Conservation (phyloP, 108 stramenopile genomes). For the Skeletonema tropicum region DNA sequence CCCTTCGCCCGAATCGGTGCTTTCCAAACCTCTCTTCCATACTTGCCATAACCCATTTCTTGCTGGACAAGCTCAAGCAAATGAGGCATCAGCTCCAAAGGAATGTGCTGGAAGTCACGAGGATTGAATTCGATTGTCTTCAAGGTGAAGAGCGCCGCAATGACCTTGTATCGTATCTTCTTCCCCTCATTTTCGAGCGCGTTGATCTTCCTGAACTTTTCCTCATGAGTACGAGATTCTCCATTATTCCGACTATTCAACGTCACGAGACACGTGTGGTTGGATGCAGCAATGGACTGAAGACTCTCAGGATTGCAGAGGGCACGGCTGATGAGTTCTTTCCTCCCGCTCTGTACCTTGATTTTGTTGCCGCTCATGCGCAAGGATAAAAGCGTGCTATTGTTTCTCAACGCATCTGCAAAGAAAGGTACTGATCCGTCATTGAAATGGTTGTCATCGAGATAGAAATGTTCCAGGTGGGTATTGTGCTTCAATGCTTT, state of each 20-base stretch:
- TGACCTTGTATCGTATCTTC: constrained; percentile 6
- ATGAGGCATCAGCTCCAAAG: constrained; percentile 9
- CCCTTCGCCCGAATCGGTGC: no score
- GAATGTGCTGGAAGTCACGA: not conserved
- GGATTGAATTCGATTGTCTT: not conserved
- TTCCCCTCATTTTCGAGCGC: constrained; percentile 1
- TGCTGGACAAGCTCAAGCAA: constrained; percentile 2
- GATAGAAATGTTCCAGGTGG: not conserved
- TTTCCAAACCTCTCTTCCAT: not conserved
- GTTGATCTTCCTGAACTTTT: not conserved
- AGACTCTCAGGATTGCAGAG: not conserved
- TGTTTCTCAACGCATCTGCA: constrained; percentile 1
- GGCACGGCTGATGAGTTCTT: not conserved
- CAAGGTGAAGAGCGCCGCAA: not conserved
- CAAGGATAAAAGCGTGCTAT: not conserved
- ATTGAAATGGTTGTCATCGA: not conserved
- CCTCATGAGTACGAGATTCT: not conserved
- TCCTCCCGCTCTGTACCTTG: not conserved
- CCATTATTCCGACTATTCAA: not conserved
- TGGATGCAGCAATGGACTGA: not conserved
- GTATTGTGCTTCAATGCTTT: constrained; percentile 3
- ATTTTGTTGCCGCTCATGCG: not conserved
- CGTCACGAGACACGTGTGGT: not conserved
- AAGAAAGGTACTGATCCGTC: not conserved
- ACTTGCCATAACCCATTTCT: not conserved